Evolutionary conservation across 2,329 filamentous ascomycete genomes (phyloP).

Genomic region (Diaporthe sp.): DNA sequence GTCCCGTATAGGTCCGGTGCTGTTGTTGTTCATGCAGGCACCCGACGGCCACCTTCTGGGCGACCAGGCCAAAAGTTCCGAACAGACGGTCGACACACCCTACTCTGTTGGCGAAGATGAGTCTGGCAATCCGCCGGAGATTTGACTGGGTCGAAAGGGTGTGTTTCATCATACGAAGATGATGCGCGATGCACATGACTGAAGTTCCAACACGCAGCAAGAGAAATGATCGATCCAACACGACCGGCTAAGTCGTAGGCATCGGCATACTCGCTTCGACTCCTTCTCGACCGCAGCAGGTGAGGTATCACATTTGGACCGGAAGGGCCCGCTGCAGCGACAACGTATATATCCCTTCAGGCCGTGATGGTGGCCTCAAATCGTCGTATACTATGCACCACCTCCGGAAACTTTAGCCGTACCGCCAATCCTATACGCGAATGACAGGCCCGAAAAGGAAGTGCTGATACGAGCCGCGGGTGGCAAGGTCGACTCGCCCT

Average conservation of each 20-base stretch:
- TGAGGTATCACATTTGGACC: slow-evolving; percentile 22
- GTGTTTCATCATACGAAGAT: neutral
- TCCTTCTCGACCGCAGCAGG: neutral
- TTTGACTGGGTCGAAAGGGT: neutral
- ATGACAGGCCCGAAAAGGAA: neutral
- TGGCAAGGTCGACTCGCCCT: slow-evolving; percentile 12
- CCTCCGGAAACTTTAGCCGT: neutral
- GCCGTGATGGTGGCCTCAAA: neutral
- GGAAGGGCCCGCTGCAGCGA: slow-evolving; percentile 10
- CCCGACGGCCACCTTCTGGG: slow-evolving; percentile 9
- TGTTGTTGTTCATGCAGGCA: slow-evolving; percentile 23
- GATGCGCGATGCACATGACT: neutral
- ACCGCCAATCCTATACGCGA: neutral
- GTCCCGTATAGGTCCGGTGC: neutral
- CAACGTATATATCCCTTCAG: slow-evolving; percentile 6
- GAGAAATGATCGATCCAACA: slow-evolving; percentile 24
- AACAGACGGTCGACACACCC: neutral
- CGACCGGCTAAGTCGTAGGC: neutral
- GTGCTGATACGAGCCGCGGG: slow-evolving; percentile 13
- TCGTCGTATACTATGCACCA: neutral
- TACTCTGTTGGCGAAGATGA: neutral
- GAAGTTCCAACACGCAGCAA: neutral
- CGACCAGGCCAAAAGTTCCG: slow-evolving; percentile 2
- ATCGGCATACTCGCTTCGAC: slow-evolving; percentile 2
- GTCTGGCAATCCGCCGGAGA: neutral